These are phyloP conservation scores for Mesembryanthemum crystallinum DNA, from an alignment of 148 eudicot species.

Conservation along the genomic window DNA sequence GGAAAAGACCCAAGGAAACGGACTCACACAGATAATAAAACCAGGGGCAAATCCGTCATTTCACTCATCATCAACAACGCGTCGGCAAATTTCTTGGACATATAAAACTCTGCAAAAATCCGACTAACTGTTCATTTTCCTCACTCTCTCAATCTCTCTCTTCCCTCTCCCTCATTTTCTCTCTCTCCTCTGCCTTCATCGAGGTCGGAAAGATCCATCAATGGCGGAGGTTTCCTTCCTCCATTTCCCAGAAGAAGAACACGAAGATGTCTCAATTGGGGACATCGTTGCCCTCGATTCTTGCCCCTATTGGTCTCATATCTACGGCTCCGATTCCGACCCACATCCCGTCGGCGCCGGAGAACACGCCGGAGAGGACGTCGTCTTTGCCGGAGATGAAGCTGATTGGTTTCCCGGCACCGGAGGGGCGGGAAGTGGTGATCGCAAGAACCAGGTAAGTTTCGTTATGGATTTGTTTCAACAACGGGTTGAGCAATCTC, in stretches of 20 bases:
- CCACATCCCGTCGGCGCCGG: conserved; percentile 2
- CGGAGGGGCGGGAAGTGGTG: background rate
- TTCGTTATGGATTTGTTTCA: conserved; percentile 52
- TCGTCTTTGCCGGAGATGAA: background rate
- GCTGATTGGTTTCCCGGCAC: background rate
- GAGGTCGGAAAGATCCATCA: conserved; percentile 17
- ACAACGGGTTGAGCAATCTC: conserved; percentile 56
- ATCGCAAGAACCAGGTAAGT: conserved; percentile 57
- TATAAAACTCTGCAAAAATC: background rate
- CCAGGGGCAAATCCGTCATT: conserved; percentile 9
- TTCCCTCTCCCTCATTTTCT: background rate
- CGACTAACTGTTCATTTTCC: background rate
- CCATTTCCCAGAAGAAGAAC: conserved; percentile 39
- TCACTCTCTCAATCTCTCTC: too few relatives aligned
- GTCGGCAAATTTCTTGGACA: background rate
- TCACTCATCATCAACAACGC: background rate
- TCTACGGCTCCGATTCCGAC: conserved; percentile 23
- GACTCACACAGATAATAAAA: background rate
- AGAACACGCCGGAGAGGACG: background rate
- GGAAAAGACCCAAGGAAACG: conserved; percentile 13
- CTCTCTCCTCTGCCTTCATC: background rate
- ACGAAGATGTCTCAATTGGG: conserved; percentile 24
- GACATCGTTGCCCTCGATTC: conserved; percentile 33
- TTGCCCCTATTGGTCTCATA: conserved; percentile 27
- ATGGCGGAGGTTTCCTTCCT: conserved; percentile 50